phyloP scores from a whole-genome alignment of 208 protist genomes.

The Porcisia hertigi region DNA sequence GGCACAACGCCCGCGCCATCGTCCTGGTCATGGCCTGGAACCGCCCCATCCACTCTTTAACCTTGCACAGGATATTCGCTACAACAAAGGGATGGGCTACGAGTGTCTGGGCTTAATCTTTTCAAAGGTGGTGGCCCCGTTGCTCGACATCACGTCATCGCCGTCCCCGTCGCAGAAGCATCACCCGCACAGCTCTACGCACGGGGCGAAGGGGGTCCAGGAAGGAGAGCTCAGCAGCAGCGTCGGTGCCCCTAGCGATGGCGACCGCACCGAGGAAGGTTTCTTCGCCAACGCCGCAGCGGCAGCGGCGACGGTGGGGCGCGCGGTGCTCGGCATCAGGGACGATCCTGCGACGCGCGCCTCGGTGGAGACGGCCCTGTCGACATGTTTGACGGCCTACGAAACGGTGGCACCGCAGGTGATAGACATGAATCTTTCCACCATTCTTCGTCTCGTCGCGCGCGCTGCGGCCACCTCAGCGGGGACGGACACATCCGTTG shows the following conservation, averaged over 20 bases:
- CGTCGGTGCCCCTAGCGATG: slow-evolving; percentile 2
- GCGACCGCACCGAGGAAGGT: slow-evolving; percentile 15
- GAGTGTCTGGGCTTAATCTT: slow-evolving; percentile 86
- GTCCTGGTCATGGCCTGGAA: slow-evolving; percentile 54
- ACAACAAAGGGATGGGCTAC: slow-evolving; percentile 88
- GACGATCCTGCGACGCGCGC: slow-evolving; percentile 17
- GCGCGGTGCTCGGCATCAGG: slow-evolving; percentile 14
- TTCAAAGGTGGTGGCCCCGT: slow-evolving; percentile 76
- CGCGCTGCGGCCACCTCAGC: slow-evolving; percentile 28
- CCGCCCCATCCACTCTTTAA: not conserved
- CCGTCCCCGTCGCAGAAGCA: not conserved
- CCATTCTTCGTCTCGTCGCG: slow-evolving; percentile 71
- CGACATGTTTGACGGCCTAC: slow-evolving; percentile 78
- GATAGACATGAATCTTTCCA: slow-evolving; percentile 75
- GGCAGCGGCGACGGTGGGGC: slow-evolving; percentile 15
- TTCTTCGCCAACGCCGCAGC: slow-evolving; percentile 25
- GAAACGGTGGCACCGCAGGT: slow-evolving; percentile 89
- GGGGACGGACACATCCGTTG: not conserved
- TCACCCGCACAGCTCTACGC: not conserved
- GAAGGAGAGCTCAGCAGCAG: not conserved
- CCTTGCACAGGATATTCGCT: slow-evolving; percentile 60
- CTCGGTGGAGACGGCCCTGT: slow-evolving; percentile 47
- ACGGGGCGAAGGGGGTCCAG: not conserved
- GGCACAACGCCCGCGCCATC: not conserved
- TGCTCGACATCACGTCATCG: slow-evolving; percentile 35